Percentiles rank a stretch among this genome's conserved stretches.
phyloP scores from a whole-genome alignment of 495 filamentous ascomycete species.

The Cairneyella variabilis region DNA sequence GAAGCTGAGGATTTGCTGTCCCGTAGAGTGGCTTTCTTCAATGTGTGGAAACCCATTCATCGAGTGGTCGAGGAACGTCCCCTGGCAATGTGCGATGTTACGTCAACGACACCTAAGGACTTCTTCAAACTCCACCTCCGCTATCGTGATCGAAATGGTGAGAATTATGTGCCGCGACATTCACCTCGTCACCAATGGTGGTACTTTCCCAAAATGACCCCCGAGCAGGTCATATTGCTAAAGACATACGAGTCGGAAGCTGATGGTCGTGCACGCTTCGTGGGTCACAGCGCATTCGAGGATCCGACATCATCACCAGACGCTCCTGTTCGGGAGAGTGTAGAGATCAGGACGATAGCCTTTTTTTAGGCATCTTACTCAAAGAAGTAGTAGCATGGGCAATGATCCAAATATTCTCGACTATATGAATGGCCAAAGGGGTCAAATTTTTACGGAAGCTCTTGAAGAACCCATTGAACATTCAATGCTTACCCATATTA shows the following conservation, averaged over 20 bases:
- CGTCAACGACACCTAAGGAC: constrained; percentile 21
- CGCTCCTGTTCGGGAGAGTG: constrained; percentile 4
- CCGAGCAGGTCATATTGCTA: constrained; percentile 27
- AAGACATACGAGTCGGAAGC: constrained; percentile 28
- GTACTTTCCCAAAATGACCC: constrained; percentile 31
- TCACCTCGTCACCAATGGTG: constrained; percentile 27
- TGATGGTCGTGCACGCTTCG: constrained; percentile 10
- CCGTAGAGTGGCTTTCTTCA: constrained; percentile 30
- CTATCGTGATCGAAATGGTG: constrained; percentile 30
- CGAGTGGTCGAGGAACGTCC: constrained; percentile 30
- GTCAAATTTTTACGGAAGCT: too few relatives aligned
- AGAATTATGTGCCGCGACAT: constrained; percentile 34
- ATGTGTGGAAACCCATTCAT: constrained; percentile 32
- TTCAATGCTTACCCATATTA: too few relatives aligned
- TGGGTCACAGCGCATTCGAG: constrained; percentile 11
- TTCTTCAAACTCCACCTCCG: constrained; percentile 34
- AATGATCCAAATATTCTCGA: too few relatives aligned
- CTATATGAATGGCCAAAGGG: too few relatives aligned
- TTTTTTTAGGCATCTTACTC: constrained; percentile 12
- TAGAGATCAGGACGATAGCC: constrained; percentile 11
- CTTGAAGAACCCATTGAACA: too few relatives aligned
- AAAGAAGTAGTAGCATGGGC: too few relatives aligned
- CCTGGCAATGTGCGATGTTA: constrained; percentile 32
- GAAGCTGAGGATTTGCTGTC: constrained; percentile 28
- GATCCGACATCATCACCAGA: constrained; percentile 1